These are phyloP conservation scores for Friedmanniomyces simplex DNA, from an alignment of 495 filamentous ascomycete genomes.

Conservation along the genomic window DNA sequence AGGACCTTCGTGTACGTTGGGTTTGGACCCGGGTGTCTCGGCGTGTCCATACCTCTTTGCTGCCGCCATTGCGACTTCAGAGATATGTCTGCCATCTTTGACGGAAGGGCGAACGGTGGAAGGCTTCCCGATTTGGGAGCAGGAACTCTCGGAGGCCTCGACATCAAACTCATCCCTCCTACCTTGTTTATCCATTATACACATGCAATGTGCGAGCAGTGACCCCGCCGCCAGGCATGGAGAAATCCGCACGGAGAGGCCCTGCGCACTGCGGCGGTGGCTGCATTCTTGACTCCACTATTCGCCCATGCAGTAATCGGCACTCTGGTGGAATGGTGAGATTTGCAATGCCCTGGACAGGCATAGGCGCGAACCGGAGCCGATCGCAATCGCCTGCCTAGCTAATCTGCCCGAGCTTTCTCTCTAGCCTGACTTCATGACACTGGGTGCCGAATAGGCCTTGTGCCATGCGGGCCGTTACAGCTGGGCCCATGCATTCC, in stretches of 20 bases:
- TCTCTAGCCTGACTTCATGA: background rate
- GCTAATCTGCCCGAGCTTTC: background rate
- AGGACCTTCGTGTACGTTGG: too few species aligned
- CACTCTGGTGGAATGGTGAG: background rate
- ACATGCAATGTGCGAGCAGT: background rate
- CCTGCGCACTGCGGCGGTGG: background rate
- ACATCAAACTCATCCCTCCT: too few species aligned
- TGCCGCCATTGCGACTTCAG: too few species aligned
- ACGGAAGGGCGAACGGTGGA: too few species aligned
- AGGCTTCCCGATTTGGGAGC: too few species aligned
- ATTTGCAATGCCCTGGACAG: background rate
- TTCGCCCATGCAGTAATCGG: background rate
- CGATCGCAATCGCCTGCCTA: background rate
- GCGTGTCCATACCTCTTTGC: too few species aligned
- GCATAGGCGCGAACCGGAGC: background rate
- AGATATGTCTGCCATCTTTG: too few species aligned
- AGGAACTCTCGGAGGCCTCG: too few species aligned
- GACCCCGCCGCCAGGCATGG: too few species aligned
- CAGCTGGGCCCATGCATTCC: background rate
- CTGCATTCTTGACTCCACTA: background rate
- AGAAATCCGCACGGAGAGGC: background rate
- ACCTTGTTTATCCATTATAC: too few species aligned
- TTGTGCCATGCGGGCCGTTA: slow-evolving; percentile 9
- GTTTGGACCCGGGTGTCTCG: too few species aligned
- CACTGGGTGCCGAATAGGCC: background rate